A percentile compares a stretch with the other conserved stretches of the same genome.
These are phyloP conservation scores for Yamadazyma jaroonii DNA, from an alignment of 1,139 yeast species.

Conservation along the genomic window DNA sequence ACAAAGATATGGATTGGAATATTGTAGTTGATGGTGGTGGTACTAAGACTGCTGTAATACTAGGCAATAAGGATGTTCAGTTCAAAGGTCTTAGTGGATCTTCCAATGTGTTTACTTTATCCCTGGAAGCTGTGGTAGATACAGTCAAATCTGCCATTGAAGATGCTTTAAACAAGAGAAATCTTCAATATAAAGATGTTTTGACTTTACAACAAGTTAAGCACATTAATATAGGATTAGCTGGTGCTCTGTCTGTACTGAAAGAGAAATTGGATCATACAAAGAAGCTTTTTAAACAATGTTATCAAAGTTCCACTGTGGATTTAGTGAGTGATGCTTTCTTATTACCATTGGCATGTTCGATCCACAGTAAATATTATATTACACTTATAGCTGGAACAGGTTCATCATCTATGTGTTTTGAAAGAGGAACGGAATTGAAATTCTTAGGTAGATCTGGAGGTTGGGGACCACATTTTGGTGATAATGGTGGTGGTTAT, in stretches of 20 bases:
- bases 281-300: background rate
- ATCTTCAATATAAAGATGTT: background rate
- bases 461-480: constrained; percentile 9
- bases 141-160: constrained; percentile 4
- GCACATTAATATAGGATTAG: constrained; percentile 5
- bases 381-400: constrained; percentile 10
- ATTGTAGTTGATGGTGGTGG: constrained; percentile 11
- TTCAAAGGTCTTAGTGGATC: constrained; percentile 6
- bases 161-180: constrained; percentile 3
- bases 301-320: background rate
- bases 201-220: background rate
- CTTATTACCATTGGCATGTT: constrained; percentile 6
- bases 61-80: background rate
- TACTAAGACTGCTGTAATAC: constrained; percentile 7
- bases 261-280: constrained; percentile 1
- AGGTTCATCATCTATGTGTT: constrained; percentile 8
- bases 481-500: constrained; percentile 10
- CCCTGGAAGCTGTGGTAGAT: background rate
- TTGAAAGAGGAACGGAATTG: constrained; percentile 2
- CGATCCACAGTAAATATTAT: background rate
- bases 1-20: background rate
- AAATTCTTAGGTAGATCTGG: constrained; percentile 7
- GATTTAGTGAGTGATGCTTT: constrained; percentile 7
- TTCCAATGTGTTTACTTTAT: constrained; percentile 5
- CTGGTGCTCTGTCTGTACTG: constrained; percentile 7